Conservation (phyloP, 106 monocot genomes). For the Apostasia ramifera region DNA sequence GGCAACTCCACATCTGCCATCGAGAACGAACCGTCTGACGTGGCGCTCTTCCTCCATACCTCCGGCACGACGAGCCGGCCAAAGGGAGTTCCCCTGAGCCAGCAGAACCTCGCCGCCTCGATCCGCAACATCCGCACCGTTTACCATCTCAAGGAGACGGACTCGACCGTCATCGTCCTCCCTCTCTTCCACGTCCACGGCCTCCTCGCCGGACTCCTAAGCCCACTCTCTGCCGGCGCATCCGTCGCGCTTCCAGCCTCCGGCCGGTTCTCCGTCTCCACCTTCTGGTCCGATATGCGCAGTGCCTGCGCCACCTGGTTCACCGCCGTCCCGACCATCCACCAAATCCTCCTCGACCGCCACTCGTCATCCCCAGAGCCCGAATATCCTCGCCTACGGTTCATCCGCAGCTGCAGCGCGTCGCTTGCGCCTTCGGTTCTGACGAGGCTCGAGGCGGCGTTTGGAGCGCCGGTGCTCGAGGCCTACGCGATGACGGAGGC, state of each 20-base stretch:
- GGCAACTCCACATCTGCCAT: too few relatives aligned
- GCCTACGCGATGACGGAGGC: constrained; percentile 99
- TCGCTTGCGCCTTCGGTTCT: constrained; percentile 71
- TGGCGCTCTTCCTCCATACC: constrained; percentile 93
- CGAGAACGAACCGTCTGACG: constrained; percentile 47
- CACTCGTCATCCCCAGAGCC: constrained; percentile 54
- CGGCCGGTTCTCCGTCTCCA: constrained; percentile 83
- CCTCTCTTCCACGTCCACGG: constrained; percentile 98
- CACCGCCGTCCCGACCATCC: constrained; percentile 94
- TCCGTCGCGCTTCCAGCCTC: constrained; percentile 47
- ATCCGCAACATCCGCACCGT: constrained; percentile 57
- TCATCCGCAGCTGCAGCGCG: constrained; percentile 96
- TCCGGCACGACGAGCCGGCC: constrained; percentile 96
- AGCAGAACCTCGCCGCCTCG: constrained; percentile 74
- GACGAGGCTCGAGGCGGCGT: constrained; percentile 48
- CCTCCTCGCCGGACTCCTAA: constrained; percentile 64
- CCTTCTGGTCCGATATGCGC: constrained; percentile 87
- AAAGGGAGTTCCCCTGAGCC: constrained; percentile 88
- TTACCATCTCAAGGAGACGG: constrained; percentile 52
- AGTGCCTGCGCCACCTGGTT: constrained; percentile 75
- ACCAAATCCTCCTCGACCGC: constrained; percentile 91
- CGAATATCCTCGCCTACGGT: constrained; percentile 66
- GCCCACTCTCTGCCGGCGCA: constrained; percentile 55
- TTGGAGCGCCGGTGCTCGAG: constrained; percentile 83
- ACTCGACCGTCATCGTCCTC: constrained; percentile 83